Conservation (phyloP, 192 early-diverging fungal genomes). For the Oehlia diaphana region DNA sequence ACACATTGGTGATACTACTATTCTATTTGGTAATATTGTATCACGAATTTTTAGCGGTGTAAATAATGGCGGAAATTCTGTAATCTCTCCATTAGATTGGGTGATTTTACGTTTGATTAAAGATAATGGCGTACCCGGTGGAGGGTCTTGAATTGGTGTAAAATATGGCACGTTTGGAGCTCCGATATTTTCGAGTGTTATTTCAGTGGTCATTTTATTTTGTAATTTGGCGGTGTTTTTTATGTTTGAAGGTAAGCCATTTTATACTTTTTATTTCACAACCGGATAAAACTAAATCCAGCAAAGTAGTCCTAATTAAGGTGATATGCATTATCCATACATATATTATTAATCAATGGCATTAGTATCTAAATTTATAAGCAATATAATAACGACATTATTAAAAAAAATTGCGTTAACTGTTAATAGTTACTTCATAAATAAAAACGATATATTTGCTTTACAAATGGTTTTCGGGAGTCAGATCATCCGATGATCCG, state of each 20-base stretch:
- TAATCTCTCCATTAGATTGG: neutral
- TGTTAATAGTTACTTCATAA: too few relatives aligned
- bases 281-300: too few relatives aligned
- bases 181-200: neutral
- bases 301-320: too few relatives aligned
- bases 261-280: too few relatives aligned
- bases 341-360: too few relatives aligned
- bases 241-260: neutral
- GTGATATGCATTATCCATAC: too few relatives aligned
- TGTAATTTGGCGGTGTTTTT: neutral
- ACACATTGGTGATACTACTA: conserved; percentile 83
- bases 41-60: conserved; percentile 66
- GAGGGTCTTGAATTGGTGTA: neutral
- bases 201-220: neutral
- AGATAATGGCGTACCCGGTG: neutral
- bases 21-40: conserved; percentile 73
- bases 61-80: conserved; percentile 47
- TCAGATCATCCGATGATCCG: too few relatives aligned
- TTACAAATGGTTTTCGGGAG: too few relatives aligned
- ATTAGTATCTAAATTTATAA: too few relatives aligned
- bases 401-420: too few relatives aligned
- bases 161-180: neutral
- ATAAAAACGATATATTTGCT: too few relatives aligned
- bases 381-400: too few relatives aligned
- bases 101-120: neutral